These are phyloP conservation scores for Pulveroboletus ravenelii DNA, from an alignment of 768 basidiomycete species.

Conservation along the genomic window DNA sequence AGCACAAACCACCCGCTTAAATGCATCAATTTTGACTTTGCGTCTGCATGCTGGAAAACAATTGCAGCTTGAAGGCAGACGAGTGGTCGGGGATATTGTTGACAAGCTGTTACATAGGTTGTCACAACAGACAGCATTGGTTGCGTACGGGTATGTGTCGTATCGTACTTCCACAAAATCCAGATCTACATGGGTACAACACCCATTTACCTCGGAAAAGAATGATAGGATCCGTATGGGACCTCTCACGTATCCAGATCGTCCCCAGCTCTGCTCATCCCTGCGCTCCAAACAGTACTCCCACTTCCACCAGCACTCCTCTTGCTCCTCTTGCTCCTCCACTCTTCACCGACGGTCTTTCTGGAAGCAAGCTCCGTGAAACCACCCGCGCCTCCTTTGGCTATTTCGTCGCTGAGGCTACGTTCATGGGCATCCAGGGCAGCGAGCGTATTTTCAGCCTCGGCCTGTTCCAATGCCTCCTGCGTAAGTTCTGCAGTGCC, in stretches of 20 bases:
- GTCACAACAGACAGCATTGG: conserved; percentile 15
- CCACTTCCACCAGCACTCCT: conserved; percentile 59
- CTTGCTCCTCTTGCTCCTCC: conserved; percentile 49
- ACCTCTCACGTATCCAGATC: conserved; percentile 32
- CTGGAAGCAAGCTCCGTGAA: conserved; percentile 72
- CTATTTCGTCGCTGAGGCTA: conserved; percentile 65
- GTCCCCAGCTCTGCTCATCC: conserved; percentile 63
- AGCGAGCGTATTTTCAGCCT: conserved; percentile 71
- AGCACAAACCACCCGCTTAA: conserved; percentile 32
- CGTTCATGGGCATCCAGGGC: conserved; percentile 80
- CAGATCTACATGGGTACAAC: conserved; percentile 15
- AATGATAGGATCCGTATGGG: neutral
- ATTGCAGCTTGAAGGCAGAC: neutral
- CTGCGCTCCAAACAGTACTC: conserved; percentile 86
- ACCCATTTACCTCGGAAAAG: conserved; percentile 3
- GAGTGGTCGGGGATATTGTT: conserved; percentile 9
- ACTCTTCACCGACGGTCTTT: conserved; percentile 41
- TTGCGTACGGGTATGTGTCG: conserved; percentile 19
- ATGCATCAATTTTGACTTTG: neutral
- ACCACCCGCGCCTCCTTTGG: conserved; percentile 66
- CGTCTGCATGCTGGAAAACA: neutral
- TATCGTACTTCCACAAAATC: conserved; percentile 18
- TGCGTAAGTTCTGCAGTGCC: conserved; percentile 52
- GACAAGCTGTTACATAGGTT: conserved; percentile 20
- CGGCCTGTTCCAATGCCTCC: conserved; percentile 72